Conservation (phyloP, 2,329 filamentous ascomycete genomes). For the Fusarium temperatum region DNA sequence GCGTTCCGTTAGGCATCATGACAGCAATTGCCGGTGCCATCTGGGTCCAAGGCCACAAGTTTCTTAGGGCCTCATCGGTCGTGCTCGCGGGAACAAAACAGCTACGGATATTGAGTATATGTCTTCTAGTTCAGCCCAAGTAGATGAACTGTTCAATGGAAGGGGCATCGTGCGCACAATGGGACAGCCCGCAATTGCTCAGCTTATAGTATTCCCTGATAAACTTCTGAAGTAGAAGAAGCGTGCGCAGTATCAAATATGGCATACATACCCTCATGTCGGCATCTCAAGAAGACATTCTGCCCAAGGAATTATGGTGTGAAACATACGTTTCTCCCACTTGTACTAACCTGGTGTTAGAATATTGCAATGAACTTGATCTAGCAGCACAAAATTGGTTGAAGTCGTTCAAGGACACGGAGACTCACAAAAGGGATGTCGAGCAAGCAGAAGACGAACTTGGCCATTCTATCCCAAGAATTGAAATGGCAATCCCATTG, state of each 20-base stretch:
- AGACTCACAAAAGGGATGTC: neutral
- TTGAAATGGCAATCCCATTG: neutral
- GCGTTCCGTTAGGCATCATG: neutral
- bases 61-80: neutral
- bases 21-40: neutral
- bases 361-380: neutral
- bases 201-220: neutral
- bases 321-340: no score
- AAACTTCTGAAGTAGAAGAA: neutral
- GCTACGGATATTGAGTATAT: neutral
- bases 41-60: fast-evolving
- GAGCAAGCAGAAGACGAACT: neutral
- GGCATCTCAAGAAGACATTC: neutral
- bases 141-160: neutral
- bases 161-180: neutral
- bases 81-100: neutral
- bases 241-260: neutral
- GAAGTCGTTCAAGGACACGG: neutral
- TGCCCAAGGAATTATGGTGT: neutral
- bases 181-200: neutral
- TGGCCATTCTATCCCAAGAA: neutral
- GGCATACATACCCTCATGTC: neutral
- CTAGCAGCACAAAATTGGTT: neutral
- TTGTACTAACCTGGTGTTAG: neutral
- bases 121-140: neutral